A percentile compares a stretch with the other conserved stretches of the same genome.
Evolutionary conservation across 73 alveolate genomes (phyloP).

Genomic region (Tetrahymena elliotti): DNA sequence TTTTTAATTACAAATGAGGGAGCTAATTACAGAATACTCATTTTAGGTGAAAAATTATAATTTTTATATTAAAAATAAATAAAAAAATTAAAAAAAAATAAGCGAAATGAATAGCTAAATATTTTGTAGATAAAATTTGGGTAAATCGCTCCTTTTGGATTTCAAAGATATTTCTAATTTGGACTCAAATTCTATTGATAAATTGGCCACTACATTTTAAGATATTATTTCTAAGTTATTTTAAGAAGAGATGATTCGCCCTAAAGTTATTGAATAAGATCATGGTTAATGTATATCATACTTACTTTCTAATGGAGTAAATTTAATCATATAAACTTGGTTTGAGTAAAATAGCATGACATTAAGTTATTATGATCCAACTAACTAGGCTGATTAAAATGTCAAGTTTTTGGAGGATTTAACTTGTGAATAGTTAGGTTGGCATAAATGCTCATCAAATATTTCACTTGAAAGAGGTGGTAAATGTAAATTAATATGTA

Average conservation of each 20-base stretch:
- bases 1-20: too few relatives aligned
- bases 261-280: background rate
- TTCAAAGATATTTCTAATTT: background rate
- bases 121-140: background rate
- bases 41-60: background rate
- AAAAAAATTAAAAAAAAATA: too few relatives aligned
- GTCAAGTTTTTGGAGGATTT: background rate
- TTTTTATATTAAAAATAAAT: too few relatives aligned
- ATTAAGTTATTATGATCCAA: background rate
- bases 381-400: background rate
- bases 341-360: background rate
- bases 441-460: conserved; percentile 4
- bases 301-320: background rate
- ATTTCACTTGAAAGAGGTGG: background rate
- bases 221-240: background rate
- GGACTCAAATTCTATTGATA: background rate
- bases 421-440: background rate
- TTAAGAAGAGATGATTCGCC: background rate
- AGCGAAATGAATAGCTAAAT: background rate
- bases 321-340: background rate
- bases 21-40: too few relatives aligned
- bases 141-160: background rate
- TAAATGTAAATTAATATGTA: background rate
- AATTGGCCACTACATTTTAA: background rate
- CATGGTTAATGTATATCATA: background rate